phyloP scores from a whole-genome alignment of 352 stramenopile genomes.

The Pythium utonaiense region DNA sequence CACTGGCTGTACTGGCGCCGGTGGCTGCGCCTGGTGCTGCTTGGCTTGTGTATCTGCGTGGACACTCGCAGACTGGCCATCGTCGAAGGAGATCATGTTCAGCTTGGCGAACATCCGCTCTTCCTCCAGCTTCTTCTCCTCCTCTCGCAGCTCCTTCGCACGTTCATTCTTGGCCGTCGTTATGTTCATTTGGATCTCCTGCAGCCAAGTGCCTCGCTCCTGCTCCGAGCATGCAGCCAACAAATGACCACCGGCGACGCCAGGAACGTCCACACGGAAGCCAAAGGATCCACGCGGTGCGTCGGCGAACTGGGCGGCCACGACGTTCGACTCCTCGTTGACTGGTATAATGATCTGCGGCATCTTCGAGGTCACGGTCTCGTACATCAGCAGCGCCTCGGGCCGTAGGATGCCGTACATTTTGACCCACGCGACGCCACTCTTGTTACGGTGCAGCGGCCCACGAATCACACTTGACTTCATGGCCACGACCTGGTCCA shows the following conservation, averaged over 20 bases:
- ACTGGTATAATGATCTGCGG: constrained; percentile 77
- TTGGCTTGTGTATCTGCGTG: constrained; percentile 3
- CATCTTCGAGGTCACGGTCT: constrained; percentile 44
- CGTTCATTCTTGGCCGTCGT: constrained; percentile 35
- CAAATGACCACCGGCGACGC: constrained; percentile 55
- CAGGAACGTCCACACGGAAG: constrained; percentile 61
- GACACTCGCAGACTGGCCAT: constrained; percentile 20
- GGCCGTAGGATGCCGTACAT: constrained; percentile 67
- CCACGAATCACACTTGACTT: constrained; percentile 65
- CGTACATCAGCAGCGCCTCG: constrained; percentile 71
- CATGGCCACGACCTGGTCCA: constrained; percentile 64
- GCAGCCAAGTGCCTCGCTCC: constrained; percentile 76
- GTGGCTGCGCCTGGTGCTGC: constrained; percentile 24
- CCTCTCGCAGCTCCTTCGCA: constrained; percentile 42
- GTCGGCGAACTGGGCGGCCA: constrained; percentile 45
- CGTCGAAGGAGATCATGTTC: constrained; percentile 82
- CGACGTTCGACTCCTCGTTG: constrained; percentile 53
- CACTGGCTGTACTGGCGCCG: constrained; percentile 14
- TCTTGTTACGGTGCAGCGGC: constrained; percentile 67
- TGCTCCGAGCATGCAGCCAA: constrained; percentile 51
- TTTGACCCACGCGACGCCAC: constrained; percentile 58
- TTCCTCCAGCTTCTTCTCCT: constrained; percentile 48
- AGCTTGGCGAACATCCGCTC: constrained; percentile 61
- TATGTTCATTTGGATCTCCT: constrained; percentile 74
- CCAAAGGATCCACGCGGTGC: constrained; percentile 47